Evolutionary conservation across 495 filamentous ascomycete species (phyloP).

Genomic region (Lophiostoma macrostomum): DNA sequence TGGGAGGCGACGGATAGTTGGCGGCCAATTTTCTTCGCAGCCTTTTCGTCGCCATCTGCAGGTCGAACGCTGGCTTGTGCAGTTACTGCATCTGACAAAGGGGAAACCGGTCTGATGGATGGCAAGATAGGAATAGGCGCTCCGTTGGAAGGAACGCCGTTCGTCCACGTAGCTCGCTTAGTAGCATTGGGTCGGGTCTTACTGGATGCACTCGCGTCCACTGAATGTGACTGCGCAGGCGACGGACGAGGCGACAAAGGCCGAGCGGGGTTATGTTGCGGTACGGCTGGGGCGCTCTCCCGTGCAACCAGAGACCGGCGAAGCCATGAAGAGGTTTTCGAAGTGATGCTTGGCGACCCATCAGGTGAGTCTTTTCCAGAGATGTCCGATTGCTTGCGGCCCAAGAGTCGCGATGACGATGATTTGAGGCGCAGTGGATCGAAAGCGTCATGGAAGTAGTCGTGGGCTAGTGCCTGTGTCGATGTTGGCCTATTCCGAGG

Average conservation of each 20-base stretch:
- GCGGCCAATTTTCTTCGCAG: slow-evolving; percentile 87
- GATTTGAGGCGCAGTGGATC: slow-evolving; percentile 93
- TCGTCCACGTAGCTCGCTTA: slow-evolving; percentile 88
- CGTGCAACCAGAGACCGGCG: slow-evolving; percentile 82
- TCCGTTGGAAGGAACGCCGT: slow-evolving; percentile 65
- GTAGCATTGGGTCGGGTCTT: slow-evolving; percentile 60
- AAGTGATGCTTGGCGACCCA: slow-evolving; percentile 60
- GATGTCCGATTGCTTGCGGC: slow-evolving; percentile 83
- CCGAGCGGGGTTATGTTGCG: slow-evolving; percentile 40
- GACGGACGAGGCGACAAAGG: slow-evolving; percentile 49
- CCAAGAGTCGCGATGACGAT: slow-evolving; percentile 75
- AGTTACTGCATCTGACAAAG: slow-evolving; percentile 84
- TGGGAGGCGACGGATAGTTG: slow-evolving; percentile 95
- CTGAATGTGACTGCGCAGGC: slow-evolving; percentile 58
- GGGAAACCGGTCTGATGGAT: slow-evolving; percentile 92
- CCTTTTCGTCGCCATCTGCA: slow-evolving; percentile 61
- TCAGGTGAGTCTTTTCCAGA: slow-evolving; percentile 66
- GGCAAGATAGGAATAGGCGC: slow-evolving; percentile 98
- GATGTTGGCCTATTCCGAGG: slow-evolving; percentile 93
- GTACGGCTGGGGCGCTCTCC: slow-evolving; percentile 57
- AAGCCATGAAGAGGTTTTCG: slow-evolving; percentile 90
- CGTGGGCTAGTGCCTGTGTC: slow-evolving; percentile 84
- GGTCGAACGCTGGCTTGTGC: slow-evolving; percentile 68
- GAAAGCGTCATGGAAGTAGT: slow-evolving; percentile 93
- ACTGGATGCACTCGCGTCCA: slow-evolving; percentile 34